These are phyloP conservation scores for Fonsecaea monophora DNA, from an alignment of 2,329 filamentous ascomycete species.

Conservation along the genomic window DNA sequence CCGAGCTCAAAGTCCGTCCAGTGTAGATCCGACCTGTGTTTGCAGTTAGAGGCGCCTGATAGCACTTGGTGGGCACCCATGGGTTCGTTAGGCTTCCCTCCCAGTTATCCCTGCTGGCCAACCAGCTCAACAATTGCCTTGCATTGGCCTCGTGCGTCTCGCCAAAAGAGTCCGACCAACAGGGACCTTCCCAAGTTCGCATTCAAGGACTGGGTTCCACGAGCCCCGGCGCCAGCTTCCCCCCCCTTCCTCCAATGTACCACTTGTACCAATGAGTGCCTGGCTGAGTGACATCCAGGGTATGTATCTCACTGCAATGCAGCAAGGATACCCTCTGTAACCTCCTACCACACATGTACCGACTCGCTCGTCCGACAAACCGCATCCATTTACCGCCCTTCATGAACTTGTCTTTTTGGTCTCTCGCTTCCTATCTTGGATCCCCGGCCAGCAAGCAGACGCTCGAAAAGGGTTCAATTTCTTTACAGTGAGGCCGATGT, in stretches of 20 bases:
- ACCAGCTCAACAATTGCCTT: constrained; percentile 5
- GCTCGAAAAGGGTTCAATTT: constrained; percentile 7
- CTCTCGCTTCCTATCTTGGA: constrained; percentile 8
- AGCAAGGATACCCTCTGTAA: background rate
- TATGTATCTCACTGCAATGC: background rate
- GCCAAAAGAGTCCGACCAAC: constrained; percentile 23
- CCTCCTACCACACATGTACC: background rate
- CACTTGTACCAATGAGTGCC: background rate
- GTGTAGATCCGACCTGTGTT: constrained; percentile 16
- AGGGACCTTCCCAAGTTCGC: background rate
- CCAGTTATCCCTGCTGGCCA: background rate
- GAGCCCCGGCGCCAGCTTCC: background rate
- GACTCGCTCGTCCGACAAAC: background rate
- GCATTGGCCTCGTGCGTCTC: constrained; percentile 7
- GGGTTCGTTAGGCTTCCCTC: background rate
- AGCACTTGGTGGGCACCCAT: no score
- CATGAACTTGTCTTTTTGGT: background rate
- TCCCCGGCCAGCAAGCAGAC: background rate
- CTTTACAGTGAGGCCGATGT: constrained; percentile 4
- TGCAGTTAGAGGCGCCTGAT: background rate
- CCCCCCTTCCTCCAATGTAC: background rate
- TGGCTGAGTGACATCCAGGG: no score
- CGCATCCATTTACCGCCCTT: background rate
- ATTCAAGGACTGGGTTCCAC: background rate
- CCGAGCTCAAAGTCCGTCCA: constrained; percentile 27